Percentiles rank a stretch among this genome's conserved stretches.
Evolutionary conservation across 176 grass and related monocot genomes (phyloP).

Genomic region (Carex myosuroides): DNA sequence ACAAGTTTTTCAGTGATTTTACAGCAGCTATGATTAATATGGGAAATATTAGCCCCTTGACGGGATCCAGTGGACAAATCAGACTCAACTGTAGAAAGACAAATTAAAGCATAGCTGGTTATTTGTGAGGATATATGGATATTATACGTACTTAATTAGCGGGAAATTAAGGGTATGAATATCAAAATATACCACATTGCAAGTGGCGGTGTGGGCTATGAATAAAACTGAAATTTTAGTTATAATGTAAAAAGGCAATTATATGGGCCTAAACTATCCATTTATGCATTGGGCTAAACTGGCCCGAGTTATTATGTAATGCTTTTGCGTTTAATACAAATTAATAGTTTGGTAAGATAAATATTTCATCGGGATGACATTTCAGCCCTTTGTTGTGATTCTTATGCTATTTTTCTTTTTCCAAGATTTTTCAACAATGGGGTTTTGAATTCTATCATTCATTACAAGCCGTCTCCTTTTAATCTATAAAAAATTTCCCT

Average conservation of each 20-base stretch:
- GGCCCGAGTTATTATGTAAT: not conserved
- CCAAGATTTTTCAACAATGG: too few relatives aligned
- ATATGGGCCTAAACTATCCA: not conserved
- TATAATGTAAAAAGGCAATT: not conserved
- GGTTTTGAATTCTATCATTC: too few relatives aligned
- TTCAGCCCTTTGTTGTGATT: too few relatives aligned
- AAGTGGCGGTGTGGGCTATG: not conserved
- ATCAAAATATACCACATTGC: not conserved
- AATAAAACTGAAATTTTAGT: not conserved
- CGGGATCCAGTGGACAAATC: constrained; percentile 40
- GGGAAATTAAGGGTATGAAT: not conserved
- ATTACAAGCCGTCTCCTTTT: too few relatives aligned
- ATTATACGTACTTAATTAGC: not conserved
- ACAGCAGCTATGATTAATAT: constrained; percentile 40
- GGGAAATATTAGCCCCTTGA: constrained; percentile 54
- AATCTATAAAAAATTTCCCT: too few relatives aligned
- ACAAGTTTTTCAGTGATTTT: constrained; percentile 43
- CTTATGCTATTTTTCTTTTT: too few relatives aligned
- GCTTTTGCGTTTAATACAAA: not conserved
- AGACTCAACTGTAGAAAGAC: constrained; percentile 35
- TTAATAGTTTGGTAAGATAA: too few relatives aligned
- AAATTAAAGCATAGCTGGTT: constrained; percentile 3
- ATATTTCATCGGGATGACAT: too few relatives aligned
- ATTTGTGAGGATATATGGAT: not conserved
- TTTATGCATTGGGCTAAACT: not conserved